Evolutionary conservation across 148 eudicot genomes (phyloP).

Genomic region (Fallopia convolvulus): DNA sequence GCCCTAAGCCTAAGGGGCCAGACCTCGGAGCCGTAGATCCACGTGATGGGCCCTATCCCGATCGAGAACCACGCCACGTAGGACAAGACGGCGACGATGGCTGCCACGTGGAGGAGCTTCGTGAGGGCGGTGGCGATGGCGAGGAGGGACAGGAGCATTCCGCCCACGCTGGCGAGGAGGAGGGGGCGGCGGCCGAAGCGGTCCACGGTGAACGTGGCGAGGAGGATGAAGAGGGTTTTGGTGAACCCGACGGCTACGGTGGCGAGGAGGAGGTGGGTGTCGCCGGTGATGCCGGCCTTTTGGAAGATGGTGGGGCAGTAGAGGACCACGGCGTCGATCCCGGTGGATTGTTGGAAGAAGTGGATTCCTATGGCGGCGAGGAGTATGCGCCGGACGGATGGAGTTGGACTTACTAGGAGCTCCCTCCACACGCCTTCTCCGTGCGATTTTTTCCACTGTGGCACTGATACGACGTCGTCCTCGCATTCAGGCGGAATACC

Average conservation of each 20-base stretch:
- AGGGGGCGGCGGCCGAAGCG: conserved; percentile 55
- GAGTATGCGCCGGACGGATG: conserved; percentile 42
- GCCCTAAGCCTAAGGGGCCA: conserved; percentile 63
- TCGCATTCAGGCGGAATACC: conserved; percentile 1
- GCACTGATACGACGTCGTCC: conserved; percentile 43
- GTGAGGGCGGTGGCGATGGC: conserved; percentile 31
- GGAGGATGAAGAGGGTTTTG: conserved; percentile 51
- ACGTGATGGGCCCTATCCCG: conserved; percentile 68
- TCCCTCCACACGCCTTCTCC: conserved; percentile 60
- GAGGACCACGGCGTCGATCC: conserved; percentile 63
- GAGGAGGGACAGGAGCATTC: conserved; percentile 43
- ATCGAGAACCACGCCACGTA: conserved; percentile 55
- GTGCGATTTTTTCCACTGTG: conserved; percentile 18
- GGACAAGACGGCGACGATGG: conserved; percentile 19
- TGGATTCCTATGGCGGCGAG: conserved; percentile 62
- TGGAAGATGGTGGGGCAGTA: conserved; percentile 58
- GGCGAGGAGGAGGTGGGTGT: conserved; percentile 33
- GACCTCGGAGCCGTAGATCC: conserved; percentile 77
- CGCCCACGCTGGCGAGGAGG: conserved; percentile 42
- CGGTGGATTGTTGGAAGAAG: conserved; percentile 66
- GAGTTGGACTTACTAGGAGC: conserved; percentile 40
- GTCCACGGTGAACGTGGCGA: conserved; percentile 58
- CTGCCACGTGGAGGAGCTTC: conserved; percentile 26
- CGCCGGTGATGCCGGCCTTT: conserved; percentile 48
- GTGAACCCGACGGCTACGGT: conserved; percentile 68